Evolutionary conservation across 2,329 filamentous ascomycete species (phyloP).

Genomic region (Pochonia chlamydosporia): DNA sequence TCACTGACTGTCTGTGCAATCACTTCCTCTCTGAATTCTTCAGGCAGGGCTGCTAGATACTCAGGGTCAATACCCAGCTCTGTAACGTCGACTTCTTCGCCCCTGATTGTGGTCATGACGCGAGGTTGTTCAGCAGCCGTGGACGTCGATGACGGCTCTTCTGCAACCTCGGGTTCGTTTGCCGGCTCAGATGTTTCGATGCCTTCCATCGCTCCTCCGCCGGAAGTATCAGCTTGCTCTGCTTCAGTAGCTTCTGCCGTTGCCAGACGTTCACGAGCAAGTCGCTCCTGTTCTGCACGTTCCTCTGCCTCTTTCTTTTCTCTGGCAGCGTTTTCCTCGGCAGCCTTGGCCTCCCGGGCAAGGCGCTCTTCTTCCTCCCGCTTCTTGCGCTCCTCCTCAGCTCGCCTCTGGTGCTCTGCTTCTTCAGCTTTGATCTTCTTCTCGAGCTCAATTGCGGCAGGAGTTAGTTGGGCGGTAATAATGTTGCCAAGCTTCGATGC

Average conservation of each 20-base stretch:
- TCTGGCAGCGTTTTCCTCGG: constrained; percentile 58
- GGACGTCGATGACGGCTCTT: constrained; percentile 14
- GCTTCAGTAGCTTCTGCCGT: constrained; percentile 50
- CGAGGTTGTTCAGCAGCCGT: constrained; percentile 35
- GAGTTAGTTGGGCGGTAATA: constrained; percentile 69
- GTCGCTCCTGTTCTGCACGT: constrained; percentile 43
- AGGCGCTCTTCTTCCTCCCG: constrained; percentile 61
- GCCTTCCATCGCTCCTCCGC: constrained; percentile 65
- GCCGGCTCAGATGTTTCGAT: constrained; percentile 51
- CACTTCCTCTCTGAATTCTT: constrained; percentile 93
- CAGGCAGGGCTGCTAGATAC: constrained; percentile 93
- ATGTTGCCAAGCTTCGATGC: constrained; percentile 63
- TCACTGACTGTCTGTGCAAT: constrained; percentile 85
- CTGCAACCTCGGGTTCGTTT: constrained; percentile 22
- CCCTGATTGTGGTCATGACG: constrained; percentile 77
- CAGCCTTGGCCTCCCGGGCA: constrained; percentile 65
- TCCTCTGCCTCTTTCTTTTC: constrained; percentile 70
- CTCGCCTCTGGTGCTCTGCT: constrained; percentile 43
- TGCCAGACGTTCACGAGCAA: constrained; percentile 33
- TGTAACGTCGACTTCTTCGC: constrained; percentile 86
- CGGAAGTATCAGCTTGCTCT: constrained; percentile 8
- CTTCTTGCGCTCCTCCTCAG: constrained; percentile 54
- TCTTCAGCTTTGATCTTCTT: constrained; percentile 61
- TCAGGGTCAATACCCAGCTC: constrained; percentile 90
- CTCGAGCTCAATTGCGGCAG: constrained; percentile 76